phyloP scores from a whole-genome alignment of 352 stramenopile species.

The Globisporangium nodosum region DNA sequence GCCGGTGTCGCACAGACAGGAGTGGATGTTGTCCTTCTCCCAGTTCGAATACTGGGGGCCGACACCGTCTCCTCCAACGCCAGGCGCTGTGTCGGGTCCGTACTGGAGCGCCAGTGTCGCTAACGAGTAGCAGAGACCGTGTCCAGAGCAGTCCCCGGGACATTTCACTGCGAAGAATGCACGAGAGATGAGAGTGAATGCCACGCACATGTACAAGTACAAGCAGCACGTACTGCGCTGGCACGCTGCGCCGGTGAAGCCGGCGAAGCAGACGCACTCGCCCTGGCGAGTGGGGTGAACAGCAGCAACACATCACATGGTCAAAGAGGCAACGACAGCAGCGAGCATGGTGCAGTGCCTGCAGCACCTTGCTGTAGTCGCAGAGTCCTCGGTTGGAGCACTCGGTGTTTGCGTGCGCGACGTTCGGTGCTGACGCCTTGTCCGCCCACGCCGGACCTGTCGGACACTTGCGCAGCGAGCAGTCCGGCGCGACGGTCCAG shows the following conservation, averaged over 20 bases:
- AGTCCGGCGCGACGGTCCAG: conserved; percentile 65
- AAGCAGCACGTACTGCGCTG: conserved; percentile 36
- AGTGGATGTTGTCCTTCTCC: conserved; percentile 74
- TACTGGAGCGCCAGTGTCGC: conserved; percentile 43
- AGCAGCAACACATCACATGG: background rate
- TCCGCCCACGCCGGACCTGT: conserved; percentile 69
- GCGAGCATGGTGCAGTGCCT: background rate
- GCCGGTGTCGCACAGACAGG: conserved; percentile 80
- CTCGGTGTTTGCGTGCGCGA: conserved; percentile 42
- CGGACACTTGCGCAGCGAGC: conserved; percentile 63
- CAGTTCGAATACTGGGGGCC: conserved; percentile 76
- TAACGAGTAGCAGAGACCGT: conserved; percentile 57
- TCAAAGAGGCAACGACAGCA: background rate
- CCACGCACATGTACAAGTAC: background rate
- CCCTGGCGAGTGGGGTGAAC: conserved; percentile 19
- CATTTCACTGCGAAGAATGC: conserved; percentile 31
- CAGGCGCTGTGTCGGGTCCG: conserved; percentile 31
- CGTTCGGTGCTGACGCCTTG: conserved; percentile 60
- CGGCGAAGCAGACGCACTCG: conserved; percentile 50
- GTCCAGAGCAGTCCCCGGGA: conserved; percentile 53
- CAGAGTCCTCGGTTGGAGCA: conserved; percentile 65
- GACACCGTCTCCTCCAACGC: conserved; percentile 29
- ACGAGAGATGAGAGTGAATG: background rate
- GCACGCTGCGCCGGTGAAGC: conserved; percentile 52
- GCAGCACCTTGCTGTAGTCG: conserved; percentile 41